phyloP scores from a whole-genome alignment of 148 eudicot genomes.

The Vaccinium macrocarpon region DNA sequence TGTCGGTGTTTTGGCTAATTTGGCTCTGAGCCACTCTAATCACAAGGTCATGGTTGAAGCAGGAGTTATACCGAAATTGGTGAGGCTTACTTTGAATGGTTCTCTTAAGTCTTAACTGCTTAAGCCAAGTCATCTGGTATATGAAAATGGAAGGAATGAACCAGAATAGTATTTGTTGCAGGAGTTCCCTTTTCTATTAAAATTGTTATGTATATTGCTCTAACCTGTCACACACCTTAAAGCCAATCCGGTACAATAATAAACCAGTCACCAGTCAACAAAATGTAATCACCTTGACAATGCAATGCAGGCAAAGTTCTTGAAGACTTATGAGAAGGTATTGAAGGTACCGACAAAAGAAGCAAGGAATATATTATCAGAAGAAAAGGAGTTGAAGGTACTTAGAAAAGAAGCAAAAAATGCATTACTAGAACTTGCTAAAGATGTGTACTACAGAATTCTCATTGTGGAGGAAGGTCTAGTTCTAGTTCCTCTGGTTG shows the following conservation, averaged over 20 bases:
- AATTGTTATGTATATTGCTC: background rate
- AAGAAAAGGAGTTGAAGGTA: slow-evolving; percentile 15
- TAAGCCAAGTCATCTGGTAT: background rate
- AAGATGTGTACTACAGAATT: slow-evolving; percentile 64
- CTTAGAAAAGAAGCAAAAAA: slow-evolving; percentile 62
- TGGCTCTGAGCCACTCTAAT: slow-evolving; percentile 50
- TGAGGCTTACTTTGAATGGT: slow-evolving; percentile 30
- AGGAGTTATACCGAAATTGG: slow-evolving; percentile 77
- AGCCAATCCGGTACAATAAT: no score
- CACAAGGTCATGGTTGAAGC: slow-evolving; percentile 73
- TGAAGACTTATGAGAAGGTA: slow-evolving; percentile 47
- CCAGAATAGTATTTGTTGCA: background rate
- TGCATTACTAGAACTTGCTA: slow-evolving; percentile 62
- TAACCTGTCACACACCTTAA: background rate
- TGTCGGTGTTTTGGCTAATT: slow-evolving; percentile 79
- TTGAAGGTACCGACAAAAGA: slow-evolving; percentile 55
- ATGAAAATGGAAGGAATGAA: background rate
- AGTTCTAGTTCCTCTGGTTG: slow-evolving; percentile 75
- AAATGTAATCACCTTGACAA: slow-evolving; percentile 11
- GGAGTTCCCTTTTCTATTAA: background rate
- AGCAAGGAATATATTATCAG: slow-evolving; percentile 64
- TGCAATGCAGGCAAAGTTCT: slow-evolving; percentile 57
- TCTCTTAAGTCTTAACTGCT: background rate
- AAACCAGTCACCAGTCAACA: background rate
- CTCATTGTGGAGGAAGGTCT: slow-evolving; percentile 81